These are phyloP conservation scores for Barnettozyma sp. DNA, from an alignment of 805 yeast species.

Conservation along the genomic window DNA sequence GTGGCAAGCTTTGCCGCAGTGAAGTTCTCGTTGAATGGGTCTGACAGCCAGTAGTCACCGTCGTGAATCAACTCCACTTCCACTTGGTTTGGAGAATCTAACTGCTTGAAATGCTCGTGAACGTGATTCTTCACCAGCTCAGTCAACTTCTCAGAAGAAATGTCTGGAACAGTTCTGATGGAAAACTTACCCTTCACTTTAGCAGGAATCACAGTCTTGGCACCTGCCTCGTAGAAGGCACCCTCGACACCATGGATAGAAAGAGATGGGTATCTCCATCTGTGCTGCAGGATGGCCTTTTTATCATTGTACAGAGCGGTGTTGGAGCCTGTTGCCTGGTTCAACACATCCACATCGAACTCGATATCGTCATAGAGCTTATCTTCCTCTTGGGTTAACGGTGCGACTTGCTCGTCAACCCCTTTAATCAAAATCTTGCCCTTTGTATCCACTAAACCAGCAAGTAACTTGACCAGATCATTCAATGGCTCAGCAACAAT, in stretches of 20 bases:
- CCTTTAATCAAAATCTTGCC: constrained; percentile 90
- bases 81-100: constrained; percentile 72
- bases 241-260: constrained; percentile 97
- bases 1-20: constrained; percentile 95
- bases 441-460: constrained; percentile 66
- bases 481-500: constrained; percentile 96
- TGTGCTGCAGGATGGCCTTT: constrained; percentile 86
- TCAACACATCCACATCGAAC: constrained; percentile 75
- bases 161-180: constrained; percentile 95
- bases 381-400: constrained; percentile 75
- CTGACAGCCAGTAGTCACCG: constrained; percentile 94
- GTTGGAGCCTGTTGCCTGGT: constrained; percentile 81
- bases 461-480: constrained; percentile 74
- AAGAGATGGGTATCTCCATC: constrained; percentile 98
- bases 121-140: constrained; percentile 68
- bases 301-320: constrained; percentile 73
- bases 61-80: constrained; percentile 79
- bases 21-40: constrained; percentile 88
- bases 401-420: constrained; percentile 89
- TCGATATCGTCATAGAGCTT: constrained; percentile 79
- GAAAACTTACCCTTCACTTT: constrained; percentile 92
- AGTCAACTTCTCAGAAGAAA: constrained; percentile 73
- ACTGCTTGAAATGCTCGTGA: constrained; percentile 53
- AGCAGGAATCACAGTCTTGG: constrained; percentile 97
- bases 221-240: constrained; percentile 91